Evolutionary conservation across 768 basidiomycete species (phyloP).

Genomic region (Lactarius pseudohatsudake): DNA sequence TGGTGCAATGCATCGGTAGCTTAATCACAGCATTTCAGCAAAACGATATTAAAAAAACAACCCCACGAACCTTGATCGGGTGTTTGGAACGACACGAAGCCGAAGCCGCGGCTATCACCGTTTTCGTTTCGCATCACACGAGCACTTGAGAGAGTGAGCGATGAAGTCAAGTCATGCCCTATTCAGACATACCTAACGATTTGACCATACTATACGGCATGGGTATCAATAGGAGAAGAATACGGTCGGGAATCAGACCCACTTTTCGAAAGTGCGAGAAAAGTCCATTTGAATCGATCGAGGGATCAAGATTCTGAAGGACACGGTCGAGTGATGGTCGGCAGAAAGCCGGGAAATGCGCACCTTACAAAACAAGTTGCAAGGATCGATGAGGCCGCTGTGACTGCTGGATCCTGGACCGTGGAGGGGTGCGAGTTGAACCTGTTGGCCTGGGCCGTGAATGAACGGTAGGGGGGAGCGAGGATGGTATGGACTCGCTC

Average conservation of each 20-base stretch:
- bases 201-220: conserved; percentile 65
- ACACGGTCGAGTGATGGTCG: conserved; percentile 17
- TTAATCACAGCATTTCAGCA: conserved; percentile 33
- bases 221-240: not conserved
- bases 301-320: conserved; percentile 75
- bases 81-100: conserved; percentile 85
- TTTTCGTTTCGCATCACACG: conserved; percentile 88
- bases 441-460: conserved; percentile 88
- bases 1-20: conserved; percentile 70
- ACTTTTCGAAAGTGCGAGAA: conserved; percentile 83
- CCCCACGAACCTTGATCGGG: conserved; percentile 66
- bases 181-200: conserved; percentile 69
- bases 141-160: conserved; percentile 51
- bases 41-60: conserved; percentile 6
- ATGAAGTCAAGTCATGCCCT: not conserved
- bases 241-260: conserved; percentile 31
- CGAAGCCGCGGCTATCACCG: conserved; percentile 83
- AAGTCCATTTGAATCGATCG: conserved; percentile 81
- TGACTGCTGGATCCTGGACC: conserved; percentile 83
- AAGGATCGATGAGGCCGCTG: conserved; percentile 86
- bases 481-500: conserved; percentile 43
- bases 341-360: conserved; percentile 22
- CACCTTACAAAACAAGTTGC: conserved; percentile 89
- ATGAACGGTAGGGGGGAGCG: conserved; percentile 57
- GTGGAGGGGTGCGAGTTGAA: conserved; percentile 70